Base-by-base conservation (phyloP, 805 yeast genomes). In the Ogataea allantospora region DNA sequence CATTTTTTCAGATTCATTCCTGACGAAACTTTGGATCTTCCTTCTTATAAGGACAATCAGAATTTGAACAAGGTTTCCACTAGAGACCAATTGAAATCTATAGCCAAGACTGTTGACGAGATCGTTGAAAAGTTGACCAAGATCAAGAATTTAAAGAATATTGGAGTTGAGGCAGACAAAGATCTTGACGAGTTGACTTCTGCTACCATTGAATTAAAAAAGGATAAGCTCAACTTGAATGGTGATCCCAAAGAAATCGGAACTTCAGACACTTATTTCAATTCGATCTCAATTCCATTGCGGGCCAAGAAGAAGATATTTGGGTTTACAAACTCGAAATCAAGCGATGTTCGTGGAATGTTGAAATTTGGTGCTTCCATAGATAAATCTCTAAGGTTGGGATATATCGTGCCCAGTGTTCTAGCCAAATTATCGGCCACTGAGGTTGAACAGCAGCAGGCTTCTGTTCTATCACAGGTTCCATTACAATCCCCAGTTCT, bases 1-100 rank as follows among this genome's bases (percentile, higher is more conserved):
- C 34, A 46, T 23, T 54, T 47, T 24, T 33, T 54, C 19, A 30
- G 57, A 18, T 40, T 52, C 26, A 35, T 42, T 3, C 54, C 58
- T 3, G 44, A 43, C 20, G 51, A 49, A 20, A 42, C 43, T 20
- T 30, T 47, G 2, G 47, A 43, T 14, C 31, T 43, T 7, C 54
- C 54, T 5, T 38, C 45, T 7, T 50, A 50, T 23, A 36, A 16
- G 15, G 33, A 24, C 17, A 26, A 28, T 19, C 36, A 17, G 21
- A 17, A 14, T 13, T n/a, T 9, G 6, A 18, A 9, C 15, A 21
- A 15, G 9, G 16, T 3, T 26, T 22, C 31, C 27, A 52, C 55
- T 3, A 23, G 27, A 5, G 17, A 20, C 2, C 58, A 54, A 38
- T 20, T 54, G 10, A 38, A 34, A 7, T 40, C 39, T 9, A 32